Base-by-base conservation (phyloP, 495 filamentous ascomycete species). In the Podospora comata region DNA sequence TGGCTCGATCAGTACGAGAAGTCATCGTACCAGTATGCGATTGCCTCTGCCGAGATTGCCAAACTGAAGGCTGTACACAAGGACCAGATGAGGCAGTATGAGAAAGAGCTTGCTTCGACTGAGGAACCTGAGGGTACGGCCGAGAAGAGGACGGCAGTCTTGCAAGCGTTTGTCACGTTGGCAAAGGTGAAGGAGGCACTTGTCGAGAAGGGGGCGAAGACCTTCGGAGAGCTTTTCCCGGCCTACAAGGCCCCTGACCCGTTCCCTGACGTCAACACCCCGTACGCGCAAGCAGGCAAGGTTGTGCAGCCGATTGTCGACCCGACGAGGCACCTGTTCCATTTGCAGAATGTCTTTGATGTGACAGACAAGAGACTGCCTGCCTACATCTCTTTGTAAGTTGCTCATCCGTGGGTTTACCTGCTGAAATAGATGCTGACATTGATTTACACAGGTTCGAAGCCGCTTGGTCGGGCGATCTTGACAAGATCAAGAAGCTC, bases 391-490 rank as follows among this genome's bases (percentile, higher is more conserved):
- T 80, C 80, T 76, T 67, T 79, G 71, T 83, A 73, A 80, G 81
- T 76, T 13, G 62, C 7, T 60, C 44, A 19, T 13, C 9, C 5
- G 15, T 34, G 30, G 44, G 54, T 23, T 3, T 4, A n/a, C 30
- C 66, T 13, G 18, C 13, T 48, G 15, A 48, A 11, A 48, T 27
- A 5, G 13, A 59, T 66, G 23, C 75, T 88, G 81, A 68, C 64
- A 20, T 26, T 27, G 4, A 70, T n/a, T 60, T 9, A 5, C 60
- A 4, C n/a, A 83, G 81, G 15, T 92, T 91, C 65, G 85, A 92
- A 73, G 90, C 90, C 11, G 87, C 86, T 1, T 92, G 89, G 88
- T 67, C 64, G n/a, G 88, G 89, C 3, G 86, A 94, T 71, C 56
- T 89, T 1, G 79, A 83, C 0, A 87, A 79, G 3, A 83, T 89